A percentile compares a stretch with the other conserved stretches of the same genome.
phyloP scores from a whole-genome alignment of 2,329 filamentous ascomycete genomes.

The Pestalotiopsis sp. region DNA sequence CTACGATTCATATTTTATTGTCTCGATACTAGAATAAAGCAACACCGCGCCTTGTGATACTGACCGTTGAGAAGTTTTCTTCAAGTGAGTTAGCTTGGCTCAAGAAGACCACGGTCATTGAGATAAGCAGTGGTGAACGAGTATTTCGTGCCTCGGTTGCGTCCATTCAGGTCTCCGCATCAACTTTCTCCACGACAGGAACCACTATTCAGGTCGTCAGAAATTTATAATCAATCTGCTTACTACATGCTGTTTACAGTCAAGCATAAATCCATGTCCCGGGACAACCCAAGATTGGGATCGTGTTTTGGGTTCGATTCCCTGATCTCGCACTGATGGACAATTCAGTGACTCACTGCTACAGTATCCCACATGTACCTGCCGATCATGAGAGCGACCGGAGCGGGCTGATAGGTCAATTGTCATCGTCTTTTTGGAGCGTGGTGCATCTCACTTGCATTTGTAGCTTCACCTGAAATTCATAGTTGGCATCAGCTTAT shows the following conservation, averaged over 20 bases:
- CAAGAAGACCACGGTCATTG: background rate
- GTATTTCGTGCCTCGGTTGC: background rate
- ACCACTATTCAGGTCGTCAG: background rate
- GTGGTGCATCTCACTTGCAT: slow-evolving; percentile 1
- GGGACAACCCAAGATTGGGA: background rate
- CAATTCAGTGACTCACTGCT: background rate
- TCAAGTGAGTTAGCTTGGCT: no score
- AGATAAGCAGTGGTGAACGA: background rate
- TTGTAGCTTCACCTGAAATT: slow-evolving; percentile 11
- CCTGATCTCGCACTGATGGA: background rate
- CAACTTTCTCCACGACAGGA: background rate
- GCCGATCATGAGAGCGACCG: background rate
- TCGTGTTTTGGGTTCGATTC: background rate
- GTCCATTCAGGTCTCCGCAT: background rate
- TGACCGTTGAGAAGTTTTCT: no score
- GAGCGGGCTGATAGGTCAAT: background rate
- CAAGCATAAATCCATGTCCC: background rate
- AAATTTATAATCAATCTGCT: background rate
- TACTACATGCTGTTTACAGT: background rate
- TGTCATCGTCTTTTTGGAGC: background rate
- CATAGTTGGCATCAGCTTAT: background rate
- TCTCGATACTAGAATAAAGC: no score
- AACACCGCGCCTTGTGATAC: no score
- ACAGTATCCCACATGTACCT: background rate
- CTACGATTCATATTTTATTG: background rate